These are phyloP conservation scores for Hydnum rufescens DNA, from an alignment of 768 basidiomycete species.

Conservation along the genomic window DNA sequence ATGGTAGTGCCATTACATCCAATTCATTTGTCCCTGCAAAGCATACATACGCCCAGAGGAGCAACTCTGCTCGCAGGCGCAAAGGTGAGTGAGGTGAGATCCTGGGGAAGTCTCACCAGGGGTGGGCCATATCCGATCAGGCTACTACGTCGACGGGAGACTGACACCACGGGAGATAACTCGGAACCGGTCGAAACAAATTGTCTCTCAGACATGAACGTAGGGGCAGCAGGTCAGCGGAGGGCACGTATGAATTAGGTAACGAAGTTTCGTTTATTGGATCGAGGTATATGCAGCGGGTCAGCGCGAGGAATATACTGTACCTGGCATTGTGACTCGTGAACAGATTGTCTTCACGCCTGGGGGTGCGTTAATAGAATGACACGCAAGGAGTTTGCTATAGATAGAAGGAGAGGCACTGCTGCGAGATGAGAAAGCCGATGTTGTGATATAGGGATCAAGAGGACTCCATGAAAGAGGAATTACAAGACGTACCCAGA, in stretches of 20 bases:
- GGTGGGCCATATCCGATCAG: background rate
- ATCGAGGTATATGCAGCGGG: conserved; percentile 6
- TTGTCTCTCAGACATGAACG: background rate
- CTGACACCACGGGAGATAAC: background rate
- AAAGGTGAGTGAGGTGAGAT: background rate
- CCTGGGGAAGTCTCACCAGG: background rate
- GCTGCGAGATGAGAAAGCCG: background rate
- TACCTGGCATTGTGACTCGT: background rate
- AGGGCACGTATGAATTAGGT: conserved; percentile 2
- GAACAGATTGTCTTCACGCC: conserved; percentile 17
- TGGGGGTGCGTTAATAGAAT: conserved; percentile 17
- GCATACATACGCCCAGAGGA: conserved; percentile 19
- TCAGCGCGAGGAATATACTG: conserved; percentile 7
- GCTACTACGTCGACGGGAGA: background rate
- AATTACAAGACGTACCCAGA: background rate
- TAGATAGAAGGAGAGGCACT: background rate
- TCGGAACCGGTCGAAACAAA: background rate
- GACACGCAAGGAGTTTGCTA: background rate
- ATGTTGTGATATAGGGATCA: background rate
- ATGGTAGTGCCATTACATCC: conserved; percentile 14
- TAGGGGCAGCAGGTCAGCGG: background rate
- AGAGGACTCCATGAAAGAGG: background rate
- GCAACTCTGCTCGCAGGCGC: conserved; percentile 13
- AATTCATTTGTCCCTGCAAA: conserved; percentile 17
- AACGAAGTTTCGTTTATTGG: conserved; percentile 9